These are phyloP conservation scores for Fallopia convolvulus DNA, from an alignment of 148 eudicot genomes.

Conservation along the genomic window DNA sequence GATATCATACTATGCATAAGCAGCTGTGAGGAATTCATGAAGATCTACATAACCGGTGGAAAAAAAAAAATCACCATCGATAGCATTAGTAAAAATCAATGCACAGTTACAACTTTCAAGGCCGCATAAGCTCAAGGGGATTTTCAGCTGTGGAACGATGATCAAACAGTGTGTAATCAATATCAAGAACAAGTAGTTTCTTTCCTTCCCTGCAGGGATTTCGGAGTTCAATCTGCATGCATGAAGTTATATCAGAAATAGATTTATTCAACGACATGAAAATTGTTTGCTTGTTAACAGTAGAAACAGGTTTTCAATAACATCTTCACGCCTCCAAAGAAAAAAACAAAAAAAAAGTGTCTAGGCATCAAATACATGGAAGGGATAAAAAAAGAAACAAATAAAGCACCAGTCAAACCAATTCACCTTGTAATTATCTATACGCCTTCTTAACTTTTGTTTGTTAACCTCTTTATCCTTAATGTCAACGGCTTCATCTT, in stretches of 20 bases:
- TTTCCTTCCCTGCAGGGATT: constrained; percentile 93
- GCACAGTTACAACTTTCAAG: constrained; percentile 51
- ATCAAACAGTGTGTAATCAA: constrained; percentile 94
- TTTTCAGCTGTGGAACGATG: constrained; percentile 94
- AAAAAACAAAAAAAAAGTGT: not conserved
- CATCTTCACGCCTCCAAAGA: too few relatives aligned
- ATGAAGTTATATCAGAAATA: constrained; percentile 1
- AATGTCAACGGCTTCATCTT: constrained; percentile 84
- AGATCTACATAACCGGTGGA: constrained; percentile 54
- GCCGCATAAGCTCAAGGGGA: constrained; percentile 91
- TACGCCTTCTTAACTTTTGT: constrained; percentile 68
- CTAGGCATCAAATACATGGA: not conserved
- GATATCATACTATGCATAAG: constrained; percentile 94
- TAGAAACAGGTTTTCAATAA: not conserved
- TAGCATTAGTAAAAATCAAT: not conserved
- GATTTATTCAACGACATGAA: not conserved
- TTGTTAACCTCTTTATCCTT: constrained; percentile 80
- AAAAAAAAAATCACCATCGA: not conserved
- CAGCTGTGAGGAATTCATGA: constrained; percentile 90
- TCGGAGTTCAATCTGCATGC: constrained; percentile 57
- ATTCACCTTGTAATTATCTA: constrained; percentile 68
- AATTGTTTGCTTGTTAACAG: not conserved
- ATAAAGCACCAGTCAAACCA: not conserved
- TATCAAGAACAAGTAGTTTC: constrained; percentile 91
- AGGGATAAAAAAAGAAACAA: not conserved